These are phyloP conservation scores for Dentipellis fragilis DNA, from an alignment of 768 basidiomycete species.

Conservation along the genomic window DNA sequence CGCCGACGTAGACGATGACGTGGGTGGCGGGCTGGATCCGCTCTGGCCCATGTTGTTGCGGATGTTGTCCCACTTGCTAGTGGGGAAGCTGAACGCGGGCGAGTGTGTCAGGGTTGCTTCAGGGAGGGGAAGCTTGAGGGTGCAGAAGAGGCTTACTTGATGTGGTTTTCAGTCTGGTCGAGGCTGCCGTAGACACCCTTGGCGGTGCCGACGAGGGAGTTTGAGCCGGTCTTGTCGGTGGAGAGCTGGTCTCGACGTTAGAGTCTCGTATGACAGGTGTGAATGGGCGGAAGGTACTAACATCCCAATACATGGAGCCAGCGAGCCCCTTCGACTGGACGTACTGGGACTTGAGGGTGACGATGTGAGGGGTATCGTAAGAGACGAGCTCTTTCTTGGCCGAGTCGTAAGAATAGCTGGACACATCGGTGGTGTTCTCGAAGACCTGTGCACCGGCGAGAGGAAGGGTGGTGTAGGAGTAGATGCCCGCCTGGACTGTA, in stretches of 20 bases:
- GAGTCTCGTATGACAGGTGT: neutral
- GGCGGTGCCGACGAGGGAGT: constrained; percentile 48
- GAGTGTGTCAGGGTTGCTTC: neutral
- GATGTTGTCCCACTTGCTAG: constrained; percentile 66
- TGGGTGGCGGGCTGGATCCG: constrained; percentile 6
- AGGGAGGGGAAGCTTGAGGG: neutral
- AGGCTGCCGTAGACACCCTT: constrained; percentile 38
- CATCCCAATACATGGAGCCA: constrained; percentile 71
- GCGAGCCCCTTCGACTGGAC: constrained; percentile 48
- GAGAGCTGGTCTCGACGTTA: constrained; percentile 29
- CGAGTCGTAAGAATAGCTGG: constrained; percentile 70
- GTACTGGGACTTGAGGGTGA: constrained; percentile 58
- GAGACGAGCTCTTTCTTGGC: constrained; percentile 58
- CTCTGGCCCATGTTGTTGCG: constrained; percentile 45
- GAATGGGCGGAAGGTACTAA: constrained; percentile 9
- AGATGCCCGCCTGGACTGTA: constrained; percentile 59
- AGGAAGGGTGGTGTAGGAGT: constrained; percentile 70
- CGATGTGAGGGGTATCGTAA: constrained; percentile 68
- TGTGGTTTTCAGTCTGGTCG: constrained; percentile 55
- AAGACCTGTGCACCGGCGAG: constrained; percentile 38
- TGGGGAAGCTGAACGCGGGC: constrained; percentile 37
- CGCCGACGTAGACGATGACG: constrained; percentile 16
- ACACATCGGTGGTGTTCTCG: constrained; percentile 60
- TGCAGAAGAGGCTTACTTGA: constrained; percentile 28
- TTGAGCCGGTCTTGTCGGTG: constrained; percentile 46